These are phyloP conservation scores for Sanghuangporus weigelae DNA, from an alignment of 1,284 basidiomycete genomes.

Conservation along the genomic window DNA sequence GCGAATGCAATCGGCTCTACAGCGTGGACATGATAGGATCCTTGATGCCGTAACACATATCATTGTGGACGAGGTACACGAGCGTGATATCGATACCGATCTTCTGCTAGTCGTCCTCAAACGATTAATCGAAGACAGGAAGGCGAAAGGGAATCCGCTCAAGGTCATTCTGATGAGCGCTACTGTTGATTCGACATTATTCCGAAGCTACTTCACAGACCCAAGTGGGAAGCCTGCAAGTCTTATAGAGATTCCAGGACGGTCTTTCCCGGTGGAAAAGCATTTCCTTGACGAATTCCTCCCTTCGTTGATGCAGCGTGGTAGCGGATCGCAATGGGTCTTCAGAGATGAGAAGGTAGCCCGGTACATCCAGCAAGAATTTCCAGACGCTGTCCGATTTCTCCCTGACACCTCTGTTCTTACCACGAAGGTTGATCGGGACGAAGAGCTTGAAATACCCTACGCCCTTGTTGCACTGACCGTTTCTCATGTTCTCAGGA, in stretches of 20 bases:
- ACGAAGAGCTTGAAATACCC: conserved; percentile 81
- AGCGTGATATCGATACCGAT: conserved; percentile 94
- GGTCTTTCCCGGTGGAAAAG: conserved; percentile 85
- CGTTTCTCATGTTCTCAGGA: conserved; percentile 73
- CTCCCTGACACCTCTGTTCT: conserved; percentile 22
- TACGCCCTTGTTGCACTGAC: conserved; percentile 80
- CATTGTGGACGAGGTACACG: conserved; percentile 94
- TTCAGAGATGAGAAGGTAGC: conserved; percentile 71
- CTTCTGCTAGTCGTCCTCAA: conserved; percentile 89
- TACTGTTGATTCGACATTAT: conserved; percentile 87
- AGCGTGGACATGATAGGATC: conserved; percentile 37
- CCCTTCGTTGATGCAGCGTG: conserved; percentile 23
- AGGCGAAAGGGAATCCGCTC: conserved; percentile 68
- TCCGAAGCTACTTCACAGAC: conserved; percentile 83
- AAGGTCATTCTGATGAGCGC: conserved; percentile 96
- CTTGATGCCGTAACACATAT: conserved; percentile 89
- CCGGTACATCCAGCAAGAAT: conserved; percentile 74
- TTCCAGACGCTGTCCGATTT: conserved; percentile 35
- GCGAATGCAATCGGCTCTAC: conserved; percentile 77
- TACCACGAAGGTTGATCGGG: conserved; percentile 22
- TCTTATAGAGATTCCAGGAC: conserved; percentile 86
- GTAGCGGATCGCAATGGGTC: conserved; percentile 53
- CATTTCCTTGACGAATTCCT: conserved; percentile 83
- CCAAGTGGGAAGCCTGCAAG: conserved; percentile 58
- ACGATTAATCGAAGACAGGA: conserved; percentile 76